These are phyloP conservation scores for Clonostachys rosea DNA, from an alignment of 2,329 filamentous ascomycete genomes.

Conservation along the genomic window DNA sequence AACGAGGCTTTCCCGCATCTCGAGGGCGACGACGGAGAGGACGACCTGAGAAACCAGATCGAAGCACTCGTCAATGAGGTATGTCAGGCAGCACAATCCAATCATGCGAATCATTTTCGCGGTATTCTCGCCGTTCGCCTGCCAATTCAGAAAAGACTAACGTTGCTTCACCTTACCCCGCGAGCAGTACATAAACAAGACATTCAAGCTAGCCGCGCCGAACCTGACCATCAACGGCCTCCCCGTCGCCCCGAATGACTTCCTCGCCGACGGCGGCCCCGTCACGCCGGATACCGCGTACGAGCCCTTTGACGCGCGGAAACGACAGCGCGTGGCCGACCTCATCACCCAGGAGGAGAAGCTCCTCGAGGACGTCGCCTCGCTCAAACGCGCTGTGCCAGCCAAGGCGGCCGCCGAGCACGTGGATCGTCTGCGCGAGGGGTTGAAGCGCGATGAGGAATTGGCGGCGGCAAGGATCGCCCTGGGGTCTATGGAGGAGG, in stretches of 20 bases:
- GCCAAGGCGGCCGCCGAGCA: conserved; percentile 33
- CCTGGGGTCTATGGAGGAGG: conserved; percentile 15
- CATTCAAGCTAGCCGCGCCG: conserved; percentile 52
- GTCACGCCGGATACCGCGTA: conserved; percentile 28
- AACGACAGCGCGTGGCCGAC: conserved; percentile 53
- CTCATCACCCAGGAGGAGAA: conserved; percentile 60
- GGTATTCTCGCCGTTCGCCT: neutral
- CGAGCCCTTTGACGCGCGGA: conserved; percentile 56
- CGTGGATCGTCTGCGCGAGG: conserved; percentile 30
- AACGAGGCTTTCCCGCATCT: conserved; percentile 64
- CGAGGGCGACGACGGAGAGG: conserved; percentile 40
- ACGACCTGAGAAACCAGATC: conserved; percentile 54
- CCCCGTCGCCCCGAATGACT: conserved; percentile 31
- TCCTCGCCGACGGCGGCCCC: conserved; percentile 20
- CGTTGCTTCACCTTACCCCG: neutral
- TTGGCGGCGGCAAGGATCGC: conserved; percentile 19
- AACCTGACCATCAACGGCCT: conserved; percentile 63
- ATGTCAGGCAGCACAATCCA: conserved; percentile 5
- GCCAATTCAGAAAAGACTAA: neutral
- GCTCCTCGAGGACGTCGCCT: conserved; percentile 58
- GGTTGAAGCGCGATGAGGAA: conserved; percentile 37
- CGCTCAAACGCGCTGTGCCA: conserved; percentile 51
- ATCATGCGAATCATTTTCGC: neutral
- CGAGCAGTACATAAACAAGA: conserved; percentile 54
- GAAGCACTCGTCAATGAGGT: conserved; percentile 58